phyloP scores from a whole-genome alignment of 75 land plant species.

The Adiantum capillusveneris region DNA sequence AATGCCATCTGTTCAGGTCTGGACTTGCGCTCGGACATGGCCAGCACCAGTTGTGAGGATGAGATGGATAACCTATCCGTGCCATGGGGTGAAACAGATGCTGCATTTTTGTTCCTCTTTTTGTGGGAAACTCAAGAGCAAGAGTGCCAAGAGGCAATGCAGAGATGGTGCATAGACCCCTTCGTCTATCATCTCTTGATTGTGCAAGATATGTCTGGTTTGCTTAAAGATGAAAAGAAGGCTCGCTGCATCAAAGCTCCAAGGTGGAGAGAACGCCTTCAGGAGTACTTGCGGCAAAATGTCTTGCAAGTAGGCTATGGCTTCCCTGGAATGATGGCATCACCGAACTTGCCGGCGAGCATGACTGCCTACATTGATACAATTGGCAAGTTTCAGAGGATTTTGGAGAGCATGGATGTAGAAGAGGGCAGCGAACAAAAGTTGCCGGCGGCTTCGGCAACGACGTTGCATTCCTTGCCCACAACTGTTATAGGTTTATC shows the following conservation, averaged over 20 bases:
- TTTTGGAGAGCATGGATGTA: slow-evolving; percentile 6
- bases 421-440: slow-evolving; percentile 3
- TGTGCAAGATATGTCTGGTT: neutral
- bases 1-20: too few relatives aligned
- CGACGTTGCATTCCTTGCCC: slow-evolving; percentile 35
- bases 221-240: too few relatives aligned
- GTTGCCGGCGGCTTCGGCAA: slow-evolving; percentile 26
- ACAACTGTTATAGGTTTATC: slow-evolving; percentile 8
- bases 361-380: slow-evolving; percentile 17
- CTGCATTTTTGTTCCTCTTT: slow-evolving; percentile 4
- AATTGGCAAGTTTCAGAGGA: slow-evolving; percentile 23
- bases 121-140: slow-evolving; percentile 9
- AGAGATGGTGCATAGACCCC: neutral
- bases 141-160: slow-evolving; percentile 1
- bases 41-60: slow-evolving; percentile 9
- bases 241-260: neutral
- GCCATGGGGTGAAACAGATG: slow-evolving; percentile 10
- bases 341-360: neutral
- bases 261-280: neutral
- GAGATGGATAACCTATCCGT: neutral
- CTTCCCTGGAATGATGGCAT: slow-evolving; percentile 2
- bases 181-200: neutral
- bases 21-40: neutral
- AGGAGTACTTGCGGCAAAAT: neutral
- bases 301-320: slow-evolving; percentile 3